Evolutionary conservation across 1,284 basidiomycete species (phyloP), one percentile per base, ranked within the genome.

Genomic region (Irpex sp.): DNA sequence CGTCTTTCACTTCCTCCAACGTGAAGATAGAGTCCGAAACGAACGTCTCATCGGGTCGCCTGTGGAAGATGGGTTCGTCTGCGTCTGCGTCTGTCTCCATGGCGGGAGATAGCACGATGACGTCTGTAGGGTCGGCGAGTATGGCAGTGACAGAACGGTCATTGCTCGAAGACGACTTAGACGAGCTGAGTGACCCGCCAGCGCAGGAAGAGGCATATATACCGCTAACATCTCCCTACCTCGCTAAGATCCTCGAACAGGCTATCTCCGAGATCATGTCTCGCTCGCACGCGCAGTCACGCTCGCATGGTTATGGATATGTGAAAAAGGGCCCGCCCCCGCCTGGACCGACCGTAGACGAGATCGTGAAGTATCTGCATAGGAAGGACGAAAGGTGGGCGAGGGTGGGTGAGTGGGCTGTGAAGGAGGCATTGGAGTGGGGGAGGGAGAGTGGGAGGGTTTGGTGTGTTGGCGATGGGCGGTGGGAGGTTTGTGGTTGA

Each of bases 201-300:
- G 62, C 72, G 0, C 71, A 78, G 52, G 88, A 91, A 65, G 86
- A 88, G 66, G 78, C 83, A 0, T 91, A 90, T 64, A 67, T 88
- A 12, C 77, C 87, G 2, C 75, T 90, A 18, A 85, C 82, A 8
- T 72, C 85, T 0, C 68, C 68, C 1, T 78, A 82, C 53, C 73
- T 91, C 36, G 77, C 79, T 0, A 66, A 65, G 5, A 70, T 79
- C 45, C 79, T 90, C 16, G 78, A 80, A 59, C 70, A 73, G 4
- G 78, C 80, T 0, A 78, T 88, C 47, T 62, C 63, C 28, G 69
- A 67, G 19, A 67, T 85, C 7, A 72, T 74, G 28, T 48, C 66
- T 61, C 63, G 55, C 16, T 55, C 60, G 10, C 21, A n/a, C 5
- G 28, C 58, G 2, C 49, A 65, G 16, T 48, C 19, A 59, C 39